phyloP scores from a whole-genome alignment of 352 stramenopile genomes.

The Saprolegnia diclina region DNA sequence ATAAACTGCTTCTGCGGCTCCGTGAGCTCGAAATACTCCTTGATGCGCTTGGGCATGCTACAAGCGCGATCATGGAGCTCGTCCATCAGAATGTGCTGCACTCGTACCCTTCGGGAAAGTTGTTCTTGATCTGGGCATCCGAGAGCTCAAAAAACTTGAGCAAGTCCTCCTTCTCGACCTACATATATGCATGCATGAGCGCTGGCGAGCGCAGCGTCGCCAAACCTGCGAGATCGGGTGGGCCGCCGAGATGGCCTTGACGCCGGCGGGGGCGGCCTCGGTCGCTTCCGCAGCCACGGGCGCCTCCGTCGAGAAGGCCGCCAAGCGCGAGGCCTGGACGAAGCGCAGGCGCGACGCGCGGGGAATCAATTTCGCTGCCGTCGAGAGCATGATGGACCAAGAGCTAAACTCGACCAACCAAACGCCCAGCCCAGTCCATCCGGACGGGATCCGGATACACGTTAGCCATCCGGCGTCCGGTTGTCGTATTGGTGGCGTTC shows the following conservation, averaged over 20 bases:
- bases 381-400: conserved; percentile 1
- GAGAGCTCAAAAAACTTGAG: conserved; percentile 77
- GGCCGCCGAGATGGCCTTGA: background rate
- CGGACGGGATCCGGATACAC: background rate
- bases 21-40: conserved; percentile 75
- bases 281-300: background rate
- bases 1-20: conserved; percentile 74
- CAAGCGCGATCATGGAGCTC: background rate
- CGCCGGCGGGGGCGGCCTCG: background rate
- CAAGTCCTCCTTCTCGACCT: conserved; percentile 55
- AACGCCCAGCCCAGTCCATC: background rate
- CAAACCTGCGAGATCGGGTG: conserved; percentile 13
- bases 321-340: background rate
- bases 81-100: background rate
- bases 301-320: conserved; percentile 9
- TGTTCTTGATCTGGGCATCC: conserved; percentile 68
- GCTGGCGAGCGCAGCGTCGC: background rate
- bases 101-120: conserved; percentile 57
- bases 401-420: conserved; percentile 1
- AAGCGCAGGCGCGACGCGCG: conserved; percentile 3
- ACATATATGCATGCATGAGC: background rate
- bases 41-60: conserved; percentile 62
- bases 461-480: background rate
- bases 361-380: conserved; percentile 12
- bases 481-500: background rate